Conservation (phyloP, 2,329 filamentous ascomycete genomes). For the Nothophaeocryptopus gaeumannii region DNA sequence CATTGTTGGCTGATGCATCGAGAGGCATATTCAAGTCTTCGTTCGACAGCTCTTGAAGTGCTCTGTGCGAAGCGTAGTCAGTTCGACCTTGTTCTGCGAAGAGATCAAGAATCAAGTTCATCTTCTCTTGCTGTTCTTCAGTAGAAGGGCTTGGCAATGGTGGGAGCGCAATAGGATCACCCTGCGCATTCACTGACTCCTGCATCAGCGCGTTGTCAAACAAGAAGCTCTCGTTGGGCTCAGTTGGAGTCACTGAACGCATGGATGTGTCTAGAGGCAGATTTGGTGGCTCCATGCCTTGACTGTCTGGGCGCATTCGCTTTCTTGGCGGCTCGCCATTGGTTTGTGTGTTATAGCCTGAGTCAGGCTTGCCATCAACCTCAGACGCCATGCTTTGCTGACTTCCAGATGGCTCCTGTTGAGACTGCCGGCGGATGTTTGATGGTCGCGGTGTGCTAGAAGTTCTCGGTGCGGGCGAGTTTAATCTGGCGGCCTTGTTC, state of each 20-base stretch:
- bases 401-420: conserved; percentile 69
- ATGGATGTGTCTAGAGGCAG: conserved; percentile 53
- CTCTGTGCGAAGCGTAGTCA: conserved; percentile 72
- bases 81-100: conserved; percentile 60
- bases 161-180: conserved; percentile 59
- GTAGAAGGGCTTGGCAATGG: conserved; percentile 60
- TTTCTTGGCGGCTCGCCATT: conserved; percentile 74
- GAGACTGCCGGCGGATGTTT: conserved; percentile 69
- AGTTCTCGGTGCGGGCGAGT: conserved; percentile 73
- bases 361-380: conserved; percentile 55
- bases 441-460: conserved; percentile 60
- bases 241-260: conserved; percentile 68
- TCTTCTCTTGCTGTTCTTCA: conserved; percentile 72
- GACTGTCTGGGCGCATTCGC: conserved; percentile 55
- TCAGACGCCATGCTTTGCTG: conserved; percentile 67
- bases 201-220: conserved; percentile 50
- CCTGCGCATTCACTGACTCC: conserved; percentile 43
- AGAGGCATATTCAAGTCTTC: conserved; percentile 89
- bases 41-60: conserved; percentile 70
- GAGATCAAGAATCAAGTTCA: conserved; percentile 75
- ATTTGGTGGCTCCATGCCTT: conserved; percentile 31
- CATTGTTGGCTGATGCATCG: conserved; percentile 83
- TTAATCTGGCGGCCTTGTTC: conserved; percentile 84
- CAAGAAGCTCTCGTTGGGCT: conserved; percentile 75
- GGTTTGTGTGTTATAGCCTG: conserved; percentile 63